Percentiles rank a stretch among this genome's conserved stretches.
These are phyloP conservation scores for Anisodus tanguticus DNA, from an alignment of 257 asterid genomes.

Conservation along the genomic window DNA sequence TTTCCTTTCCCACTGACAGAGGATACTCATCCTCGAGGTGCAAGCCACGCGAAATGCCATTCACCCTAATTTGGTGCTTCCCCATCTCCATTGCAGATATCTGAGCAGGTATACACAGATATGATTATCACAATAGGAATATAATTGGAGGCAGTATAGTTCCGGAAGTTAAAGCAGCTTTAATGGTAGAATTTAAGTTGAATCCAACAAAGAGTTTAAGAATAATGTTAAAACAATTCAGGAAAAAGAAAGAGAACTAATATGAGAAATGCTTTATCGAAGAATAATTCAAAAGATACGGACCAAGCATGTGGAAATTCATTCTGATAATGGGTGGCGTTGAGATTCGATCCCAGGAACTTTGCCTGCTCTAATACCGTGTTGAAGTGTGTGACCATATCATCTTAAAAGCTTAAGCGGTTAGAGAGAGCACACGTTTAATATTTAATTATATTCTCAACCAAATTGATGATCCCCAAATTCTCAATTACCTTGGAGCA, in stretches of 20 bases:
- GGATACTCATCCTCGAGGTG: constrained; percentile 87
- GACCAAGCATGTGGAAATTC: too few relatives aligned
- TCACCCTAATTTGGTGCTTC: constrained; percentile 80
- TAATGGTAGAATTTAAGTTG: neutral
- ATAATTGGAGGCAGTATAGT: neutral
- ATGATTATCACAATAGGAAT: neutral
- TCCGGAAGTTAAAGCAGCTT: neutral
- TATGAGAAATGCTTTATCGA: neutral
- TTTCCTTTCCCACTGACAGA: constrained; percentile 70
- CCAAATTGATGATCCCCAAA: neutral
- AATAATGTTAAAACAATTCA: neutral
- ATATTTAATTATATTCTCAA: too few relatives aligned
- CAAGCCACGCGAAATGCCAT: constrained; percentile 85
- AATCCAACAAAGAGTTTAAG: neutral
- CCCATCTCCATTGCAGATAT: constrained; percentile 80
- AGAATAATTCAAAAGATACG: neutral
- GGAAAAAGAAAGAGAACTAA: neutral
- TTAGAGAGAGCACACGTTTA: too few relatives aligned
- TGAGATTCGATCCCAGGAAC: too few relatives aligned
- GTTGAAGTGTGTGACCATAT: too few relatives aligned
- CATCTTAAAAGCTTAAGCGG: too few relatives aligned
- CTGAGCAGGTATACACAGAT: constrained; percentile 41
- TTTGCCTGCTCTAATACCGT: too few relatives aligned
- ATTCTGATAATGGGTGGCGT: too few relatives aligned
- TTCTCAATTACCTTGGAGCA: neutral